A percentile compares a stretch with the other conserved stretches of the same genome.
Evolutionary conservation across 805 yeast genomes (phyloP).

Genomic region (Candida qinlingensis): DNA sequence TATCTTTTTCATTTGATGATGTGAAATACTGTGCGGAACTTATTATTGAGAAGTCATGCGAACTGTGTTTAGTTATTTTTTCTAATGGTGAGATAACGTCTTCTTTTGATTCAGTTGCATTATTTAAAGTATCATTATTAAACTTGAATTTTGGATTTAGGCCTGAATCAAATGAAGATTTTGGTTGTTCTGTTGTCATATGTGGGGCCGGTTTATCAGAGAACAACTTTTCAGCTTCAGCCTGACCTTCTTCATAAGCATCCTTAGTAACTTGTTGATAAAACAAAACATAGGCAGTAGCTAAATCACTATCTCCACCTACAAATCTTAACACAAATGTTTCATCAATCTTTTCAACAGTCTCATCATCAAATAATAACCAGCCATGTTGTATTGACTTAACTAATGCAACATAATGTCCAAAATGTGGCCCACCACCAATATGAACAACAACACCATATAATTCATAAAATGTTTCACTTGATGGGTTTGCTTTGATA

Average conservation of each 20-base stretch:
- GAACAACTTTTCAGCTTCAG: neutral
- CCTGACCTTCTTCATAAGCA: slow-evolving; percentile 16
- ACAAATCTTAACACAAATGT: slow-evolving; percentile 77
- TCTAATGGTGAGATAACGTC: slow-evolving; percentile 20
- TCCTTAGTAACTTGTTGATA: slow-evolving; percentile 57
- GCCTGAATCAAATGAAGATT: neutral
- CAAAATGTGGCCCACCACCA: slow-evolving; percentile 98
- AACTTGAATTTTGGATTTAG: slow-evolving; percentile 4
- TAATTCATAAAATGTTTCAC: slow-evolving; percentile 65
- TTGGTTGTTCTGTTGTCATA: neutral
- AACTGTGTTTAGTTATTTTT: slow-evolving; percentile 9
- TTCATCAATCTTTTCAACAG: slow-evolving; percentile 85
- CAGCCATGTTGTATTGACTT: slow-evolving; percentile 77
- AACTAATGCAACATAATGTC: slow-evolving; percentile 87
- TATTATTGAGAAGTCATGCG: slow-evolving; percentile 13
- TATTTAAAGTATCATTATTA: neutral
- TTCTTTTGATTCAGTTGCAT: neutral
- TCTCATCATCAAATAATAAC: slow-evolving; percentile 93
- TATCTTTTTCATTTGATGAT: slow-evolving; percentile 12
- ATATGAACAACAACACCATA: slow-evolving; percentile 87
- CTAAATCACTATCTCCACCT: slow-evolving; percentile 83
- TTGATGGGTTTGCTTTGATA: slow-evolving; percentile 48
- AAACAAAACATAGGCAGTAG: slow-evolving; percentile 87
- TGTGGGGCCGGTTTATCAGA: neutral
- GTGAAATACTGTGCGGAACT: slow-evolving; percentile 17